Percentiles rank a stretch among this genome's conserved stretches.
These are phyloP conservation scores for Schwanniomyces yamadae DNA, from an alignment of 805 yeast genomes.

Conservation along the genomic window DNA sequence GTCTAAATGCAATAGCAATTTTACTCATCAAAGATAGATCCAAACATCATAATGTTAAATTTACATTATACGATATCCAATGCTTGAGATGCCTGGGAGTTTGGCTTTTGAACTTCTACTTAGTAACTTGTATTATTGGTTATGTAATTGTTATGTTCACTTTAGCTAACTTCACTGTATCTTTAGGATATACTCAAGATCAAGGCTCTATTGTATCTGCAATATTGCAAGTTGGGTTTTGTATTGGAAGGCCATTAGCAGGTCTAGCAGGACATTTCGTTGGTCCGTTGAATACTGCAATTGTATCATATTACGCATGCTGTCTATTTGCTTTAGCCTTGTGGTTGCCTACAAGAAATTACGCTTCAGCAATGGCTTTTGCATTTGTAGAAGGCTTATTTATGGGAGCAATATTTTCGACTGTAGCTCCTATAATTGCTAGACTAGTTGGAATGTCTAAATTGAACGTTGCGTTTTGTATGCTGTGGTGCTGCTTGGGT, in stretches of 20 bases:
- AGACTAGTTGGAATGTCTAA: constrained; percentile 50
- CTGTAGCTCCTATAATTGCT: constrained; percentile 46
- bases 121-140: constrained; percentile 48
- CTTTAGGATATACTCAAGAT: constrained; percentile 49
- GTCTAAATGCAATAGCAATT: constrained; percentile 13
- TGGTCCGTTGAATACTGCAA: constrained; percentile 47
- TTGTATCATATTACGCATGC: constrained; percentile 15
- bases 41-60: constrained; percentile 12
- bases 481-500: constrained; percentile 55
- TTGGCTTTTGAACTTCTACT: constrained; percentile 38
- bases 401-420: constrained; percentile 58
- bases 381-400: constrained; percentile 47
- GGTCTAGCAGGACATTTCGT: constrained; percentile 47
- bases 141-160: constrained; percentile 55
- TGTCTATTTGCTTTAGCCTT: constrained; percentile 22
- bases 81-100: constrained; percentile 39
- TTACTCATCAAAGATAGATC: constrained; percentile 8
- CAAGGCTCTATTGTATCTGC: constrained; percentile 56
- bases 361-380: constrained; percentile 48
- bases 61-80: constrained; percentile 33
- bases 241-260: constrained; percentile 49
- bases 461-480: constrained; percentile 43
- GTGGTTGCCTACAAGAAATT: constrained; percentile 46
- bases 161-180: constrained; percentile 55
- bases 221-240: constrained; percentile 54